Percentiles rank a stretch among this genome's conserved stretches.
Conservation (phyloP, 2,329 filamentous ascomycete species). For the Sporothrix curviconia region DNA sequence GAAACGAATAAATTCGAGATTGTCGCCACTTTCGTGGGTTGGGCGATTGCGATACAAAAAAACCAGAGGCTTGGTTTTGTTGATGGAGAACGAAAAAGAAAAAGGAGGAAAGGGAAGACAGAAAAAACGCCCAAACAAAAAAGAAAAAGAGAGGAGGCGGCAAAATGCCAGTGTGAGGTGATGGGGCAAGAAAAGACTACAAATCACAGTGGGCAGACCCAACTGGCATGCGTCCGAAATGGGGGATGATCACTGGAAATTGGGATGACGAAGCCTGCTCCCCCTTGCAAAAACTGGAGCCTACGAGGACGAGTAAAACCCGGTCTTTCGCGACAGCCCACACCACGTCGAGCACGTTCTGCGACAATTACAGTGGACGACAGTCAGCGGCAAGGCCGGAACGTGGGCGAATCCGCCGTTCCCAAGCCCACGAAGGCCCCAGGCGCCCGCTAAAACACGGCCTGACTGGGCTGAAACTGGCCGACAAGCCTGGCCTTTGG, state of each 20-base stretch:
- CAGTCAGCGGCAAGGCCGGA: background rate
- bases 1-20: background rate
- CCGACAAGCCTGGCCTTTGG: too few species aligned
- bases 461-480: background rate
- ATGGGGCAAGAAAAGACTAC: background rate
- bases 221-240: background rate
- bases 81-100: background rate
- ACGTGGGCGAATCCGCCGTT: too few species aligned
- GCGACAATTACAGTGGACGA: too few species aligned
- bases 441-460: background rate
- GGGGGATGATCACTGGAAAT: background rate
- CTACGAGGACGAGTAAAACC: background rate
- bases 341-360: too few species aligned
- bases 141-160: background rate
- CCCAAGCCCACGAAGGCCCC: too few species aligned
- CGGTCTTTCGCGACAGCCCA: too few species aligned
- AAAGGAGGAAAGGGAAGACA: background rate
- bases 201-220: background rate
- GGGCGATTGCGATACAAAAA: background rate
- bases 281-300: background rate
- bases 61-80: background rate
- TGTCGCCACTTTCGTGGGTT: background rate
- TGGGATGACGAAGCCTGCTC: background rate
- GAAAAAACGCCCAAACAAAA: background rate
- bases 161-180: too few species aligned